These are phyloP conservation scores for Monosporascus cannonballus DNA, from an alignment of 2,329 filamentous ascomycete genomes.

Conservation along the genomic window DNA sequence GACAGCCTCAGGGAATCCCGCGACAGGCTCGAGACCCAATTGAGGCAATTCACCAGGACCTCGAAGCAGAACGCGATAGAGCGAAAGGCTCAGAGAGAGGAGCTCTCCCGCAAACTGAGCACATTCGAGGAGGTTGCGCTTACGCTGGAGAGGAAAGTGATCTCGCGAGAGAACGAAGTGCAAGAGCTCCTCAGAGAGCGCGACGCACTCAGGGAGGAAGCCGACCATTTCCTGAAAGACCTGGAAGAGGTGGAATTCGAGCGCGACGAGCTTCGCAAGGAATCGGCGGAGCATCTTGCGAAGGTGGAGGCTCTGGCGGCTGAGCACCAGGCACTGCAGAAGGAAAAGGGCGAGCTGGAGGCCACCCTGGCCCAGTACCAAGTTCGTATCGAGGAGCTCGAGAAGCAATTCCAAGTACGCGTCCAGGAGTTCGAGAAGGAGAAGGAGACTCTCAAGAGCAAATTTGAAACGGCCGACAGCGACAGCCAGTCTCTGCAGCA, in stretches of 20 bases:
- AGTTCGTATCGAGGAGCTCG: conserved; percentile 2
- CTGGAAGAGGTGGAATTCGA: conserved; percentile 8
- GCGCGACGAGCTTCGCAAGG: not conserved
- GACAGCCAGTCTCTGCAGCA: conserved; percentile 21
- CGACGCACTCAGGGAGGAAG: conserved; percentile 12
- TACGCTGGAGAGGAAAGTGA: conserved; percentile 18
- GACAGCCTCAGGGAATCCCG: conserved; percentile 23
- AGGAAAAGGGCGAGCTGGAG: conserved; percentile 7
- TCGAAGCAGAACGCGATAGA: conserved; percentile 14
- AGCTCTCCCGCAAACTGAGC: conserved; percentile 18
- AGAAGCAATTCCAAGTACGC: conserved; percentile 7
- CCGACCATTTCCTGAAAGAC: conserved; percentile 12
- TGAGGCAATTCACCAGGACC: conserved; percentile 18
- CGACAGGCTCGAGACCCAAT: conserved; percentile 19
- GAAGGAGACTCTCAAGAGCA: conserved; percentile 20
- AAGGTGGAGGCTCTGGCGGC: not conserved
- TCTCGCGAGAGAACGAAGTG: conserved; percentile 20
- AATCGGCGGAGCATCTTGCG: not conserved
- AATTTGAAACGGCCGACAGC: conserved; percentile 18
- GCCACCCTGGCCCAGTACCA: conserved; percentile 2
- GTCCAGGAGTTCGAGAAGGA: conserved; percentile 20
- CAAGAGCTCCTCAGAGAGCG: conserved; percentile 18
- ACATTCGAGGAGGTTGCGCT: conserved; percentile 15
- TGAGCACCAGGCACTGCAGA: conserved; percentile 7
- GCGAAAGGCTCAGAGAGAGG: conserved; percentile 18